Conservation (phyloP, 2,329 filamentous ascomycete species). For the Stemphylium lycopersici region DNA sequence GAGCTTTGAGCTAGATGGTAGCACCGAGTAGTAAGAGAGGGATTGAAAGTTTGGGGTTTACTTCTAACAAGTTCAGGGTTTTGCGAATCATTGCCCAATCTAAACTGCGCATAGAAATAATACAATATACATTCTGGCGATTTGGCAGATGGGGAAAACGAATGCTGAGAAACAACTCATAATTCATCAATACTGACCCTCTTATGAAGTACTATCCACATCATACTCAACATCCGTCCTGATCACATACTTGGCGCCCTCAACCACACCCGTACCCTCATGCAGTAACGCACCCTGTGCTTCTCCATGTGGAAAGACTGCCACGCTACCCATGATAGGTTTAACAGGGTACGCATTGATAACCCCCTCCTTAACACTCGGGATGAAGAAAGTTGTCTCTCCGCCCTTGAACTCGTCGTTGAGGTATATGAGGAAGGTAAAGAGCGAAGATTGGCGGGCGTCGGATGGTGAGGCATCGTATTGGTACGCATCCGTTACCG, state of each 20-base stretch:
- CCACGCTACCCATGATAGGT: slow-evolving; percentile 71
- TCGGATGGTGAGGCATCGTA: slow-evolving; percentile 68
- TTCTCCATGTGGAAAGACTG: slow-evolving; percentile 74
- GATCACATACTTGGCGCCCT: slow-evolving; percentile 72
- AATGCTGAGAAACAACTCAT: no score
- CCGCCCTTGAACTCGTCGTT: slow-evolving; percentile 75
- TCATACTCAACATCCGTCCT: slow-evolving; percentile 75
- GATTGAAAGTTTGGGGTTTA: no score
- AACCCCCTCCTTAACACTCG: slow-evolving; percentile 66
- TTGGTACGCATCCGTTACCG: slow-evolving; percentile 63
- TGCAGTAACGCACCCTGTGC: slow-evolving; percentile 69
- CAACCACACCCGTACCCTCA: slow-evolving; percentile 73
- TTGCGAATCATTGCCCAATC: no score
- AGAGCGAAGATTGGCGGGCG: slow-evolving; percentile 69
- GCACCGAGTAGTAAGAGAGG: no score
- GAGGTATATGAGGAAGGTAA: slow-evolving; percentile 72
- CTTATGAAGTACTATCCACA: slow-evolving; percentile 42
- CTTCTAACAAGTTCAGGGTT: no score
- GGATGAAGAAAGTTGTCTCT: slow-evolving; percentile 74
- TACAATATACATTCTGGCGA: no score
- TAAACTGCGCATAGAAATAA: no score
- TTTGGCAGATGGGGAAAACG: no score
- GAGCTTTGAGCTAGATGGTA: no score
- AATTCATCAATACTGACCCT: background rate
- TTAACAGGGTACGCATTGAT: slow-evolving; percentile 73